Evolutionary conservation across 805 yeast genomes (phyloP), one percentile per base, ranked within the genome.

Genomic region (Hemisphaericaspora nanyangensis): DNA sequence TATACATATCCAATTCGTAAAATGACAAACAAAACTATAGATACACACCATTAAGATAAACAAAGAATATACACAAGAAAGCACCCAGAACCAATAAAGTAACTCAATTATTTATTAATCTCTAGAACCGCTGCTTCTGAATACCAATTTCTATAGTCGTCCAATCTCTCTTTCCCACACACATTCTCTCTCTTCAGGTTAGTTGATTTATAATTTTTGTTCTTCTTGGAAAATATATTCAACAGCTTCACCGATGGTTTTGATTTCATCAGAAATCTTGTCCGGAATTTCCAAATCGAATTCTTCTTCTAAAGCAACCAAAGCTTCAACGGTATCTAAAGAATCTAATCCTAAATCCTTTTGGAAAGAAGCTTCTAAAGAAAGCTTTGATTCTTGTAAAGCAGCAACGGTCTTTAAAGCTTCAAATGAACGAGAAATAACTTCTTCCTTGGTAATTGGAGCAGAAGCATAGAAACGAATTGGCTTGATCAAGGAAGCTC

Each of bases 281-380:
- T 88, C 96, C 27, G 95, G 88, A 58, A 86, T 79, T 61, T 83
- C 85, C 58, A 87, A 77, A 55, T 86, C 88, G 51, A 80, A 80
- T 60, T 82, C 74, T 74, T 90, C 96, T 73, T 91, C 99, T 56
- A 91, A 82, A 42, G 96, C 96, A 64, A 93, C 95, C 54, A 93
- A 76, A 40, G 93, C 90, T 71, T 91, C 99, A 46, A 91, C 96
- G 47, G 93, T 85, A 58, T 91, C 99, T 50, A 91, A 76, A 7
- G 96, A 86, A 65, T 91, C 99, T 59, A 86, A 76, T n/a, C 90
- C 91, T 51, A 86, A 76, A 56, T 86, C 95, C 49, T 74, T 77
- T 46, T 74, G 71, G 61, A 82, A 79, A 35, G 79, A 70, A 7
- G 85, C 70, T 22, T 65, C 71, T 51, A 63, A 60, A 27, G 68